Conservation (phyloP, 2,329 filamentous ascomycete genomes). For the Corynespora cassiicola region DNA sequence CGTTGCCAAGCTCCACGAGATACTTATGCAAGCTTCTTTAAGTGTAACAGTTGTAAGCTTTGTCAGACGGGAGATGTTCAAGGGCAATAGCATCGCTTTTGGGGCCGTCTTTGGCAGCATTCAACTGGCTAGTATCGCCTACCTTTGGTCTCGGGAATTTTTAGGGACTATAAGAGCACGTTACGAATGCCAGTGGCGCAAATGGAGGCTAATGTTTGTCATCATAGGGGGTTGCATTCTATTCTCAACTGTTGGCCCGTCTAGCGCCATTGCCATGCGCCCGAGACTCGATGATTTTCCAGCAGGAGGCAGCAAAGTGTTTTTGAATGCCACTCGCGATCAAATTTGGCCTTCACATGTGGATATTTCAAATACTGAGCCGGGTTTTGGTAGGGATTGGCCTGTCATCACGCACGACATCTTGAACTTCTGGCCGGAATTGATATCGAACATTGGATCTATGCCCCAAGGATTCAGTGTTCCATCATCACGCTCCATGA, state of each 20-base stretch:
- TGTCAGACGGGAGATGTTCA: slow-evolving; percentile 2
- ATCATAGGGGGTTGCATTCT: slow-evolving; percentile 1
- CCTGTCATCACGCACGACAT: slow-evolving; percentile 1
- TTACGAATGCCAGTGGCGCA: not conserved
- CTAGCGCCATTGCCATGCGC: slow-evolving; percentile 4
- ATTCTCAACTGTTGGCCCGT: slow-evolving; percentile 1
- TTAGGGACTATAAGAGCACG: slow-evolving; percentile 1
- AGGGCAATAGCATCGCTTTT: slow-evolving; percentile 4
- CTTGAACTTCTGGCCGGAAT: slow-evolving; percentile 2
- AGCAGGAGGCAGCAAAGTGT: slow-evolving; percentile 4
- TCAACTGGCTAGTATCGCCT: slow-evolving; percentile 2
- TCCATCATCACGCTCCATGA: slow-evolving; percentile 2
- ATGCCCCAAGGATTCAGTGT: slow-evolving; percentile 2
- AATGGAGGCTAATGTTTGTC: slow-evolving; percentile 3
- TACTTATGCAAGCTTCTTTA: slow-evolving; percentile 22
- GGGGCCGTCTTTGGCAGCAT: slow-evolving; percentile 6
- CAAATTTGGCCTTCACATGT: slow-evolving; percentile 2
- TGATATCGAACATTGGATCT: not conserved
- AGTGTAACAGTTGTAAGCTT: slow-evolving; percentile 3
- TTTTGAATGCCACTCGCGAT: slow-evolving; percentile 4
- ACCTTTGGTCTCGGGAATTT: slow-evolving; percentile 8
- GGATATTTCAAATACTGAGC: not conserved
- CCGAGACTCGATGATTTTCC: slow-evolving; percentile 1
- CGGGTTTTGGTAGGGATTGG: slow-evolving; percentile 2
- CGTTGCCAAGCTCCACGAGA: slow-evolving; percentile 24